Conservation (phyloP, 2,329 filamentous ascomycete species). For the Elsinoe necatrix region DNA sequence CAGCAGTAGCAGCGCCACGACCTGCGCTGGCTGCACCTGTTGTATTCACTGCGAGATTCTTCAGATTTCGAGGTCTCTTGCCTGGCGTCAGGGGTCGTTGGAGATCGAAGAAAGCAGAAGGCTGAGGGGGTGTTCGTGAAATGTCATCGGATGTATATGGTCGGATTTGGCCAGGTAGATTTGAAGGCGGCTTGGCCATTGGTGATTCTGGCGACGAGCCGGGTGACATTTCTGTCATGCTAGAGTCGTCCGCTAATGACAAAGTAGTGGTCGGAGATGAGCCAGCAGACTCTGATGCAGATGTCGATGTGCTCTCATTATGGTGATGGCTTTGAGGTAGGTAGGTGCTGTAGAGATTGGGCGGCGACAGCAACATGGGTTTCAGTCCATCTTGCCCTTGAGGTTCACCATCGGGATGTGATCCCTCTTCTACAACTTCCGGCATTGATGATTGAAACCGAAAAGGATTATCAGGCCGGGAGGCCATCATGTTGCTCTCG, state of each 20-base stretch:
- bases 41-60: constrained; percentile 71
- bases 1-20: constrained; percentile 44
- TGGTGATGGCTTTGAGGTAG: constrained; percentile 51
- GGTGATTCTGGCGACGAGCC: constrained; percentile 90
- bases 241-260: constrained; percentile 85
- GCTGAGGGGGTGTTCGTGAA: constrained; percentile 36
- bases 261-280: constrained; percentile 92
- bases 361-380: not conserved
- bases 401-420: constrained; percentile 3
- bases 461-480: constrained; percentile 7
- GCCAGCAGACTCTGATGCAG: constrained; percentile 74
- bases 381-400: not conserved
- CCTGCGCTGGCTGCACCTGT: constrained; percentile 40
- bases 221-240: constrained; percentile 81
- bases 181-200: constrained; percentile 61
- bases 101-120: constrained; percentile 52
- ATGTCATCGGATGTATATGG: constrained; percentile 39
- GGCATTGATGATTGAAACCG: constrained; percentile 14
- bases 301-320: constrained; percentile 68
- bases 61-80: constrained; percentile 70
- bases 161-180: constrained; percentile 48
- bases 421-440: constrained; percentile 9
- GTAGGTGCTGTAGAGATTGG: constrained; percentile 13
- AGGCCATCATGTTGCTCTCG: constrained; percentile 8
- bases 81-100: constrained; percentile 44